Percentiles rank a stretch among this genome's conserved stretches.
Evolutionary conservation across 306 rosid species (phyloP).

Genomic region (Prunus fruticosa): DNA sequence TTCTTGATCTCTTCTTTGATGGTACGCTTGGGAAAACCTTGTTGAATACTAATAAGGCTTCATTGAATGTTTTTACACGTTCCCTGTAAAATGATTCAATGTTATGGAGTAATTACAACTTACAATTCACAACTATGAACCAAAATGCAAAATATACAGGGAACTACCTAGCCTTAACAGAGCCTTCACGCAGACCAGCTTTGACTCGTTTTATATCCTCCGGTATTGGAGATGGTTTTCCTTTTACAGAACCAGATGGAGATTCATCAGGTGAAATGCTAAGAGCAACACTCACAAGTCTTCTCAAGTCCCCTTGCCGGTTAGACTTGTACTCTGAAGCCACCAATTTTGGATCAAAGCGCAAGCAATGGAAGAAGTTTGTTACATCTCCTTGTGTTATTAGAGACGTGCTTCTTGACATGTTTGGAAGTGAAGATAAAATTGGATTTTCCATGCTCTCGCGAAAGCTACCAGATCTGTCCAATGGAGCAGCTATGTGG

Average conservation of each 20-base stretch:
- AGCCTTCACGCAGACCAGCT: constrained; percentile 45
- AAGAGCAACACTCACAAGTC: constrained; percentile 58
- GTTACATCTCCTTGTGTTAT: constrained; percentile 65
- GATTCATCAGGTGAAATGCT: constrained; percentile 81
- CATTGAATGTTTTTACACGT: constrained; percentile 69
- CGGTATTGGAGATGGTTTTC: constrained; percentile 62
- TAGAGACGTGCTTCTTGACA: constrained; percentile 75
- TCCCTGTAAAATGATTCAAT: constrained; percentile 58
- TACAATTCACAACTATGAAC: constrained; percentile 19
- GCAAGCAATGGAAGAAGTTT: constrained; percentile 56
- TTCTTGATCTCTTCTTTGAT: constrained; percentile 93
- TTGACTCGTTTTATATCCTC: constrained; percentile 77
- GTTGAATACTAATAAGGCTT: constrained; percentile 74
- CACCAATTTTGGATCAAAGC: constrained; percentile 68
- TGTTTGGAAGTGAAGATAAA: constrained; percentile 78
- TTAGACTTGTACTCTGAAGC: constrained; percentile 71
- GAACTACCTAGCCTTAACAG: constrained; percentile 83
- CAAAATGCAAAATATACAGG: constrained; percentile 36
- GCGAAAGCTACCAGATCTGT: constrained; percentile 88
- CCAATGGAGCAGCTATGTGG: constrained; percentile 78
- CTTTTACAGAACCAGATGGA: constrained; percentile 75
- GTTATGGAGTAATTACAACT: constrained; percentile 32
- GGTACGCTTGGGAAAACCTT: constrained; percentile 71
- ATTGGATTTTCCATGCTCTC: constrained; percentile 81
- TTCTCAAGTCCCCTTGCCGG: constrained; percentile 69